Evolutionary conservation across 2,329 filamentous ascomycete species (phyloP), one percentile per base, ranked within the genome.

Genomic region (Fusarium albidum): DNA sequence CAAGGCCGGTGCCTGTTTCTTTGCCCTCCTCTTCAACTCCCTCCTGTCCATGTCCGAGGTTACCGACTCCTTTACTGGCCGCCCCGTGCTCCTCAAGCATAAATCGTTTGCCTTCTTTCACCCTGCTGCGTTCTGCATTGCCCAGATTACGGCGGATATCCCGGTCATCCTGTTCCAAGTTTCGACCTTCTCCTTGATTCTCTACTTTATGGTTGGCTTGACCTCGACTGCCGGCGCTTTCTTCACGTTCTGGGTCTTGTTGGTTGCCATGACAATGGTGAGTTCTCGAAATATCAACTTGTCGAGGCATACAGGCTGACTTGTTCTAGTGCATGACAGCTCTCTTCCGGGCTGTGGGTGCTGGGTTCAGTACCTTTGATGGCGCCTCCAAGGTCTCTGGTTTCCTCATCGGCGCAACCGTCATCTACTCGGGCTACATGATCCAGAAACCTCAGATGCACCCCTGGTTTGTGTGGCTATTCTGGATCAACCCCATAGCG

Each of bases 21-120:
- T 89, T 43, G 76, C 86, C 1, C 74, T 89, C 0, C 73, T 90
- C 0, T 86, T 82, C 69, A 86, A 88, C 66, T 77, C 80, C 49
- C 71, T 90, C 8, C 67, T 89, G 2, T 79, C 85, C 17, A 84
- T 90, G 78, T 81, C 85, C 2, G 88, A 91, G 68, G 86, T 90
- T 2, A 86, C 81, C 0, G 79, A 83, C 25, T 85, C 84, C 0
- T 89, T 86, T 62, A 75, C 71, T 11, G 85, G 85, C 14, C 79
- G 87, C 1, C 82, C 83, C 0, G 77, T 87, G 10, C 66, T 87
- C 4, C 68, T 81, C 38, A 86, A 86, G 67, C 84, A 87, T 58
- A 83, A 82, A 55, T 66, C 71, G 0, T 86, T 86, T 54, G 83
- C 80, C 14, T 75, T 80, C 41, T 85, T 80, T 67, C 82, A 86